These are phyloP conservation scores for Lachancea dasiensis DNA, from an alignment of 805 yeast genomes.

Conservation along the genomic window DNA sequence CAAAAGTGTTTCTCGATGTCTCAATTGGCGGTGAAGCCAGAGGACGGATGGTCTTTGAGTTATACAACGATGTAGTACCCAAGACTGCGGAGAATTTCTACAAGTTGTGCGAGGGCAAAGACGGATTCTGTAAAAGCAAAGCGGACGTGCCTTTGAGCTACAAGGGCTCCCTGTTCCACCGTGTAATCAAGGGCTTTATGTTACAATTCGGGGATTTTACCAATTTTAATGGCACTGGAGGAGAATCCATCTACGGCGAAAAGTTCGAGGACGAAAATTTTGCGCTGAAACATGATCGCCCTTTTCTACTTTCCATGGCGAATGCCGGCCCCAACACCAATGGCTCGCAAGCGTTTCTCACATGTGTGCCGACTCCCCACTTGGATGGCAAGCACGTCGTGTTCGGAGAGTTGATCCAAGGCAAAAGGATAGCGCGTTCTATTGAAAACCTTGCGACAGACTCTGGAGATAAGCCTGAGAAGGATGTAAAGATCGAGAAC, in stretches of 20 bases:
- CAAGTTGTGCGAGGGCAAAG: conserved; percentile 82
- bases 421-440: conserved; percentile 72
- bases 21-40: conserved; percentile 60
- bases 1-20: conserved; percentile 73
- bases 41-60: conserved; percentile 77
- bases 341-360: conserved; percentile 92
- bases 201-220: conserved; percentile 94
- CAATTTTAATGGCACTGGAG: conserved; percentile 67
- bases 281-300: conserved; percentile 65
- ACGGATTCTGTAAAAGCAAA: conserved; percentile 38
- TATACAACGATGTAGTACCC: conserved; percentile 70
- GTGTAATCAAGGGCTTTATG: conserved; percentile 87
- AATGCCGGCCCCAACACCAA: conserved; percentile 94
- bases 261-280: conserved; percentile 91
- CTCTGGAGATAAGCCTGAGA: conserved; percentile 61
- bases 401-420: conserved; percentile 81
- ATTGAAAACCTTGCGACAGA: conserved; percentile 66
- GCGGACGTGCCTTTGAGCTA: conserved; percentile 53
- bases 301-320: conserved; percentile 92
- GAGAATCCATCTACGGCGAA: conserved; percentile 77
- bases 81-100: conserved; percentile 87
- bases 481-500: conserved; percentile 64
- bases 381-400: conserved; percentile 95
- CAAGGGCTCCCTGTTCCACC: conserved; percentile 86
- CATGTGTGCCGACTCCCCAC: conserved; percentile 91